Percentiles rank a stretch among this genome's conserved stretches.
Conservation (phyloP, 805 yeast species). For the Candida verbasci region DNA sequence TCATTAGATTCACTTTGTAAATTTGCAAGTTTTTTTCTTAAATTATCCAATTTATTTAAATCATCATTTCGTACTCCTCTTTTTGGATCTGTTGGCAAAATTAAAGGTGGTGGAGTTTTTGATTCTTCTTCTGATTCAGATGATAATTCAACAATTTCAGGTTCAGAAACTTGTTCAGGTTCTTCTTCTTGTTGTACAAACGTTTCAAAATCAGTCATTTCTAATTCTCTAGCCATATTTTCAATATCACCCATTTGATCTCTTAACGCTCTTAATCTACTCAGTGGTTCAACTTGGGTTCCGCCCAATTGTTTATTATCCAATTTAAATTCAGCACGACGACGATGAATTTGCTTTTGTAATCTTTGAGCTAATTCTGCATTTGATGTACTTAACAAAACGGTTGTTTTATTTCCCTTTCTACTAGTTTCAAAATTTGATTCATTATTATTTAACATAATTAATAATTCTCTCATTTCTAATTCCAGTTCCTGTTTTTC, state of each 20-base stretch:
- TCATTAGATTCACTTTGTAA: conserved; percentile 75
- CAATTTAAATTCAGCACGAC: conserved; percentile 42
- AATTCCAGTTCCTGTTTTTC: conserved; percentile 75
- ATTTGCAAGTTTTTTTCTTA: conserved; percentile 55
- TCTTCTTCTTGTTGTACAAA: conserved; percentile 16
- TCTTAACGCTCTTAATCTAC: conserved; percentile 67
- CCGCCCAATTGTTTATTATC: conserved; percentile 44
- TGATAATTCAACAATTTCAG: conserved; percentile 14
- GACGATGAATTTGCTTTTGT: conserved; percentile 42
- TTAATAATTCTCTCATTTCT: conserved; percentile 69
- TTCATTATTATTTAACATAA: conserved; percentile 48
- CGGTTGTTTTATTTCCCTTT: conserved; percentile 27
- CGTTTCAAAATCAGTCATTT: conserved; percentile 71
- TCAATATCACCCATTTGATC: conserved; percentile 84
- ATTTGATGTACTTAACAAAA: conserved; percentile 29
- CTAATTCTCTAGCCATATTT: conserved; percentile 79
- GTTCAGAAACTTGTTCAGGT: conserved; percentile 12
- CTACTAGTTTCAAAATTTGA: conserved; percentile 31
- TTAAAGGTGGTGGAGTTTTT: conserved; percentile 8
- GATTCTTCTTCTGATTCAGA: conserved; percentile 15
- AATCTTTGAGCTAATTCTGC: conserved; percentile 36
- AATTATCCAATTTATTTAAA: conserved; percentile 47
- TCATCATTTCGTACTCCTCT: conserved; percentile 47
- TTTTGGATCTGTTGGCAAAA: conserved; percentile 24
- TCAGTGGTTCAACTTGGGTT: conserved; percentile 66